Base-by-base conservation (phyloP, 768 basidiomycete species). In the Mycena leptocephala region DNA sequence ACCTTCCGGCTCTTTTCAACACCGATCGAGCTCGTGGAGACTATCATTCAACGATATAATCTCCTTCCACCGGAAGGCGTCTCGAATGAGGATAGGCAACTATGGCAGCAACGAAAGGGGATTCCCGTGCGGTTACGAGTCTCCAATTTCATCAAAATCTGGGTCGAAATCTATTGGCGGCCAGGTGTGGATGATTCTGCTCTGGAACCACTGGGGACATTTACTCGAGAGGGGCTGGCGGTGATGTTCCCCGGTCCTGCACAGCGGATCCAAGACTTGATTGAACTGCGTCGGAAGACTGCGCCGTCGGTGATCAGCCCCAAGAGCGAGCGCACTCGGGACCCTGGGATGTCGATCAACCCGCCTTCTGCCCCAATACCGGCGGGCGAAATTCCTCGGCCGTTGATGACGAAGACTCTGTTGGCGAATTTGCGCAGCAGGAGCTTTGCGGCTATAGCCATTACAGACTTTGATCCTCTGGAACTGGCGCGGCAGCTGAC, bases 401-500 rank as follows among this genome's bases (percentile, higher is more conserved):
- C 97, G 5, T 89, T 93, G 78, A 95, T 99, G 89, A 95, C 92
- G 70, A 97, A 96, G 86, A 88, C 91, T 0, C 87, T 98, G 24
- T 88, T 97, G 39, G 86, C 91, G 7, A 85, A 92, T 18, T 86
- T 98, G 55, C 90, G 95, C 70, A 91, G 89, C 82, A 93, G 89
- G 82, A 91, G 92, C 77, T 95, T 92, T 72, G 80, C 85, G 11
- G 84, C 88, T 2, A 92, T 97, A 63, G 84, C 88, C 24, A 88
- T 98, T 9, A 95, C 93, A n/a, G 98, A 99, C 80, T 97, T 99
- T 80, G 97, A 99, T 81, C 87, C 95, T 37, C 85, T 97, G 78
- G 98, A 99, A 84, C 89, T 99, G 55, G 97, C 97, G 10, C 90
- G 98, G 62, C 98, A 99, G 85, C 83, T 99, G 79, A 98, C 98